Percentiles rank a stretch among this genome's conserved stretches.
phyloP scores from a whole-genome alignment of 192 early-diverging fungal species.

The Coemansia aciculifera region DNA sequence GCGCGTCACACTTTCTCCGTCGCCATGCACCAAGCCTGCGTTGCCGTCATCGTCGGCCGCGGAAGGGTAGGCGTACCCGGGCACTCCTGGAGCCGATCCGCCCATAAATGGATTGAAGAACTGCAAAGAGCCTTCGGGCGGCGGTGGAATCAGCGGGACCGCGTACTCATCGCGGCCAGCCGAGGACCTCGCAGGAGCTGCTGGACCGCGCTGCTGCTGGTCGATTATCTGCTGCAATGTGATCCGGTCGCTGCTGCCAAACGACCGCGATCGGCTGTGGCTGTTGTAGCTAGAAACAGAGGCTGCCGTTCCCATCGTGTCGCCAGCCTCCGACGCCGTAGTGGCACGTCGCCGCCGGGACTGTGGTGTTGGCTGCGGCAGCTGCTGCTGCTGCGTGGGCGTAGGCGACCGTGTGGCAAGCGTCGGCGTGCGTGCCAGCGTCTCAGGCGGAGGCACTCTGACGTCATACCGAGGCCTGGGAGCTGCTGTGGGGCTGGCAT shows the following conservation, averaged over 20 bases:
- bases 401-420: conserved; percentile 42
- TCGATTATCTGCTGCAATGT: conserved; percentile 33
- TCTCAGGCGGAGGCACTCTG: conserved; percentile 41
- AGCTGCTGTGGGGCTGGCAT: background rate
- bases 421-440: conserved; percentile 46
- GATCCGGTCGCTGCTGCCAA: conserved; percentile 37
- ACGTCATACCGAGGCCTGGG: conserved; percentile 37
- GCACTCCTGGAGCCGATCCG: background rate
- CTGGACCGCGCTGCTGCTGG: conserved; percentile 18
- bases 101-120: conserved; percentile 38
- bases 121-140: conserved; percentile 25
- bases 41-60: background rate
- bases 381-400: conserved; percentile 18
- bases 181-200: background rate
- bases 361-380: conserved; percentile 5
- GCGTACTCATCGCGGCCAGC: conserved; percentile 5
- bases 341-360: conserved; percentile 30
- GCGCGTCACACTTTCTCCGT: conserved; percentile 43
- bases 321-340: conserved; percentile 11
- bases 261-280: conserved; percentile 48
- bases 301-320: background rate
- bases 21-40: background rate
- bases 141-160: conserved; percentile 41
- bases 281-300: conserved; percentile 5
- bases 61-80: conserved; percentile 11